phyloP scores from a whole-genome alignment of 2,329 filamentous ascomycete species.

The Truncatella angustata region DNA sequence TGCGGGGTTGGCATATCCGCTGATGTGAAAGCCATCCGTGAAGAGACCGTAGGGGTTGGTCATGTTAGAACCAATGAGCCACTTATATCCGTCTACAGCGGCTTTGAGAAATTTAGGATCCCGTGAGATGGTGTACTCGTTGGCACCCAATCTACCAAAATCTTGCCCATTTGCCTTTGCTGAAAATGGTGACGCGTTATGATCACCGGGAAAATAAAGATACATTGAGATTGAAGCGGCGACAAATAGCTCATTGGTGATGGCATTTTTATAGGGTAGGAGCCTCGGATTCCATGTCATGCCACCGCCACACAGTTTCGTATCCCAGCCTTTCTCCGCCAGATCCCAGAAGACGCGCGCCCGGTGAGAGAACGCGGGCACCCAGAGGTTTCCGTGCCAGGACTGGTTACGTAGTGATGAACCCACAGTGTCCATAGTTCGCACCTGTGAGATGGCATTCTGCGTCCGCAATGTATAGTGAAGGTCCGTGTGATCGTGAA shows the following conservation, averaged over 20 bases:
- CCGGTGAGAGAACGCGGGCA: slow-evolving; percentile 75
- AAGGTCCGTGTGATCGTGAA: slow-evolving; percentile 63
- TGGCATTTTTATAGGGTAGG: slow-evolving; percentile 89
- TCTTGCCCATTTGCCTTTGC: slow-evolving; percentile 10
- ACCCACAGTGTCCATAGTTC: slow-evolving; percentile 20
- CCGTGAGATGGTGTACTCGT: slow-evolving; percentile 34
- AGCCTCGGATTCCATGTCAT: slow-evolving; percentile 88
- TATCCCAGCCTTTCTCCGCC: slow-evolving; percentile 78
- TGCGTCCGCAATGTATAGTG: slow-evolving; percentile 47
- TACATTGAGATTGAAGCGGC: slow-evolving; percentile 87
- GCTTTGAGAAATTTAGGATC: slow-evolving; percentile 69
- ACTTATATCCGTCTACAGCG: slow-evolving; percentile 75
- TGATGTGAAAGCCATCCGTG: slow-evolving; percentile 86
- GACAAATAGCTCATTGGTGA: slow-evolving; percentile 90
- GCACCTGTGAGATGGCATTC: slow-evolving; percentile 12
- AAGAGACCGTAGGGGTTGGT: slow-evolving; percentile 73
- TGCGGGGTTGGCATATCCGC: slow-evolving; percentile 56
- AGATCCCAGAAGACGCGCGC: slow-evolving; percentile 84
- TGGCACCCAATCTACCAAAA: slow-evolving; percentile 27
- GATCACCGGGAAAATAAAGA: slow-evolving; percentile 79
- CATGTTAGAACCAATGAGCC: slow-evolving; percentile 80
- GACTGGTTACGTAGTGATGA: slow-evolving; percentile 38
- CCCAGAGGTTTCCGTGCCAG: slow-evolving; percentile 79
- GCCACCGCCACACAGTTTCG: slow-evolving; percentile 75
- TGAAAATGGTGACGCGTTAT: slow-evolving; percentile 68